Conservation (phyloP, 2,329 filamentous ascomycete species). For the Cytospora piceicola region DNA sequence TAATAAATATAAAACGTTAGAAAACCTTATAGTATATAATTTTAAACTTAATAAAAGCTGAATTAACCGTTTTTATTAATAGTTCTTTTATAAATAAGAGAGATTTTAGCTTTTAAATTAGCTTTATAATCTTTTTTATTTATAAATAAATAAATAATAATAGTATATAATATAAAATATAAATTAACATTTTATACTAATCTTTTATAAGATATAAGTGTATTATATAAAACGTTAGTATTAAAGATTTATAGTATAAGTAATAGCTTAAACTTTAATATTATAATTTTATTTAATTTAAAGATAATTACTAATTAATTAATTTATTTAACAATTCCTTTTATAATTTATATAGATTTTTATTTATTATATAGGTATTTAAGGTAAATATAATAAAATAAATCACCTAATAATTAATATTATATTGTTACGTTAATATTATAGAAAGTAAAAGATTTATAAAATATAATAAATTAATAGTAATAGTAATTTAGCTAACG, state of each 20-base stretch:
- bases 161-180: no score
- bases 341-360: no score
- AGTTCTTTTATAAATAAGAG: neutral
- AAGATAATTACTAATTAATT: no score
- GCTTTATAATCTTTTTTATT: neutral
- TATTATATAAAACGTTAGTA: neutral
- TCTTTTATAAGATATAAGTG: neutral
- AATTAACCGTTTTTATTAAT: neutral
- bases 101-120: neutral
- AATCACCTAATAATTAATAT: conserved; percentile 1
- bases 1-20: neutral
- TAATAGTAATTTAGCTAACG: neutral
- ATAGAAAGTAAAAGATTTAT: neutral
- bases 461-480: conserved; percentile 3
- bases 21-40: neutral
- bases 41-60: no score
- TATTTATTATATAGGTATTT: no score
- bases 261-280: neutral
- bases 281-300: conserved; percentile 1
- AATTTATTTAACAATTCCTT: no score
- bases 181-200: no score
- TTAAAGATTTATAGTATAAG: neutral
- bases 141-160: neutral
- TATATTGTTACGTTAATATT: neutral
- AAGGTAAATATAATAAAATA: neutral